Evolutionary conservation across 257 asterid genomes (phyloP).

Genomic region (Solanum chiquidenum): DNA sequence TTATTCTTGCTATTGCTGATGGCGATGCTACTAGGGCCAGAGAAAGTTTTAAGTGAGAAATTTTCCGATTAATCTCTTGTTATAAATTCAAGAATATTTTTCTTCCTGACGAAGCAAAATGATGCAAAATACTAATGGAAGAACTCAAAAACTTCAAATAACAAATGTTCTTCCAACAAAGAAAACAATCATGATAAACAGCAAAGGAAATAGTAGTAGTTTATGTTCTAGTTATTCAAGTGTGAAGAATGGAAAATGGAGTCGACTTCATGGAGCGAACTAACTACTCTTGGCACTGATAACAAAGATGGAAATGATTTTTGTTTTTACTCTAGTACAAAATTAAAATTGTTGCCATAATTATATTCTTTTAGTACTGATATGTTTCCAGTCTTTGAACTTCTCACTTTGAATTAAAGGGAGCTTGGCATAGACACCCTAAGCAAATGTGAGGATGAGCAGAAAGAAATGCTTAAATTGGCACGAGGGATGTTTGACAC

Average conservation of each 20-base stretch:
- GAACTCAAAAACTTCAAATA: neutral
- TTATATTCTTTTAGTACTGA: neutral
- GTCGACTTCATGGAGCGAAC: neutral
- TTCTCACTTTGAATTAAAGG: slow-evolving; percentile 25
- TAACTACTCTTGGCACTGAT: neutral
- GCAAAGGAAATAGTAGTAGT: neutral
- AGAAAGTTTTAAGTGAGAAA: neutral
- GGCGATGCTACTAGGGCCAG: slow-evolving; percentile 18
- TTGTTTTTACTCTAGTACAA: neutral
- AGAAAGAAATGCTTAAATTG: slow-evolving; percentile 63
- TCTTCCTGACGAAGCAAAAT: neutral
- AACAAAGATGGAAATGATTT: neutral
- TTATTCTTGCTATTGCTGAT: slow-evolving; percentile 85
- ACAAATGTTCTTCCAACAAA: neutral
- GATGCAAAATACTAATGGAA: neutral
- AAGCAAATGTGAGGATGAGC: slow-evolving; percentile 59
- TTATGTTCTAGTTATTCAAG: neutral
- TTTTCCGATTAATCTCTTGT: neutral
- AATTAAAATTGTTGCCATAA: neutral
- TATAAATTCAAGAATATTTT: neutral
- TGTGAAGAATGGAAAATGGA: neutral
- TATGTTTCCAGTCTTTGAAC: neutral
- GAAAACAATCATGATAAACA: neutral
- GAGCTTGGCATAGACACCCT: slow-evolving; percentile 79
- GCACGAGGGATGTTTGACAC: slow-evolving; percentile 93